Percentiles rank a stretch among this genome's conserved stretches.
Evolutionary conservation across 2,329 filamentous ascomycete genomes (phyloP).

Genomic region (Claviceps sp.): DNA sequence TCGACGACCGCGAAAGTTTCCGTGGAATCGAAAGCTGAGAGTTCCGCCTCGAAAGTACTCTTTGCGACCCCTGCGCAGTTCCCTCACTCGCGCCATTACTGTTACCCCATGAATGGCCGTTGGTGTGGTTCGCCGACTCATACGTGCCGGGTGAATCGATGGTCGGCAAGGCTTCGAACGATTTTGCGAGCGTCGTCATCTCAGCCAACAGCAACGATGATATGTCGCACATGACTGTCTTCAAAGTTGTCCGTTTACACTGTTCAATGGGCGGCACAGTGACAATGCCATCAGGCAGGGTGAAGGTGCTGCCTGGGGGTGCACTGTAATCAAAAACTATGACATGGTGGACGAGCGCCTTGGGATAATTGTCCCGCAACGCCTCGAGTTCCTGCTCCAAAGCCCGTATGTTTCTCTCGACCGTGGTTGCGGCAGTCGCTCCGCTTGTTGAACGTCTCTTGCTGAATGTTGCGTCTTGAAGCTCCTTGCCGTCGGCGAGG

Average conservation of each 20-base stretch:
- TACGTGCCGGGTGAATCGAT: constrained; percentile 62
- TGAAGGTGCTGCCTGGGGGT: constrained; percentile 32
- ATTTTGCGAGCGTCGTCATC: constrained; percentile 61
- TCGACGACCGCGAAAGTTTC: constrained; percentile 37
- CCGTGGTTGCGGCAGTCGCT: constrained; percentile 33
- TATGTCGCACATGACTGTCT: constrained; percentile 67
- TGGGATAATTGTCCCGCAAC: constrained; percentile 59
- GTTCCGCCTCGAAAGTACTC: constrained; percentile 33
- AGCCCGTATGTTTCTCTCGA: constrained; percentile 43
- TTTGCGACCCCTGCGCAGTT: constrained; percentile 11
- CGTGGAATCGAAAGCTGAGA: constrained; percentile 37
- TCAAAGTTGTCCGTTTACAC: constrained; percentile 66
- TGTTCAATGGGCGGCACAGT: constrained; percentile 55
- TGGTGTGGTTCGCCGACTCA: constrained; percentile 23
- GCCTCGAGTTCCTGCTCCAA: constrained; percentile 57
- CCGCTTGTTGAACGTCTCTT: constrained; percentile 37
- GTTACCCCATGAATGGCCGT: constrained; percentile 26
- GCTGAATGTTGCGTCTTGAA: constrained; percentile 39
- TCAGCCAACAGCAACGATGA: constrained; percentile 62
- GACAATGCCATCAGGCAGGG: constrained; percentile 51
- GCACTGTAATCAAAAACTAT: constrained; percentile 63
- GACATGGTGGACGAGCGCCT: constrained; percentile 64
- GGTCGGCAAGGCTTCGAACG: constrained; percentile 56
- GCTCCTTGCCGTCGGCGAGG: constrained; percentile 67
- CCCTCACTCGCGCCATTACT: constrained; percentile 22